Evolutionary conservation across 2,329 filamentous ascomycete genomes (phyloP), one percentile per base, ranked within the genome.

Genomic region (Didymellaceae sp.): DNA sequence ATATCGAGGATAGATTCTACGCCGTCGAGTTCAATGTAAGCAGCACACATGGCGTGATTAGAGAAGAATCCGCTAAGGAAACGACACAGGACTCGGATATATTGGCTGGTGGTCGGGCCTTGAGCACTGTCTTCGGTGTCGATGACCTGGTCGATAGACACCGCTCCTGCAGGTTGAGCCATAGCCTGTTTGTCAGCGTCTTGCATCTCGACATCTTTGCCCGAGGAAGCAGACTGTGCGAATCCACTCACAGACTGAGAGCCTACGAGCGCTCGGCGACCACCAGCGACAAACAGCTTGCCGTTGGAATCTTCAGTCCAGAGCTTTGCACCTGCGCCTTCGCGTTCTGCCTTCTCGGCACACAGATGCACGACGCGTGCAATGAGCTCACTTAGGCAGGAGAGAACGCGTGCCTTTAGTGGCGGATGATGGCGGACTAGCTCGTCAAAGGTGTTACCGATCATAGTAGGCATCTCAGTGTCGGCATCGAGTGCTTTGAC

Each of bases 371-470:
- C 84, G 26, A 99, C 88, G 44, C 91, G 85, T 25, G 87, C 87
- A 53, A 96, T 85, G 90, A 97, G 96, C 56, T 91, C 86, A 52
- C 95, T 82, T 13, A 96, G 86, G n/a, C 90, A 88, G 57, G 89
- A 87, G 55, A 93, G 85, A 52, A 99, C 94, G 3, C 87, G 82
- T 8, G 83, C 82, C 59, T 92, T 90, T 34, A 99, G 77, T 17
- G 85, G 82, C 0, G 95, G 94, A 65, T 99, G 94, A 68, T 99
- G 94, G 31, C 94, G 86, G 43, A 93, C 89, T 52, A 99, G 82
- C 73, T 99, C 94, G 71, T 99, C 94, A 66, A 99, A 97, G 31
- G 87, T 89, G 20, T 83, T 84, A 9, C 94, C 94, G 40, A 99
- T 82, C 30, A 85, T 84, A 22, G 82, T 83, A 8, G 92, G 83